Evolutionary conservation across 257 asterid species (phyloP), one percentile per base, ranked within the genome.

Genomic region (Ocimum tenuiflorum): DNA sequence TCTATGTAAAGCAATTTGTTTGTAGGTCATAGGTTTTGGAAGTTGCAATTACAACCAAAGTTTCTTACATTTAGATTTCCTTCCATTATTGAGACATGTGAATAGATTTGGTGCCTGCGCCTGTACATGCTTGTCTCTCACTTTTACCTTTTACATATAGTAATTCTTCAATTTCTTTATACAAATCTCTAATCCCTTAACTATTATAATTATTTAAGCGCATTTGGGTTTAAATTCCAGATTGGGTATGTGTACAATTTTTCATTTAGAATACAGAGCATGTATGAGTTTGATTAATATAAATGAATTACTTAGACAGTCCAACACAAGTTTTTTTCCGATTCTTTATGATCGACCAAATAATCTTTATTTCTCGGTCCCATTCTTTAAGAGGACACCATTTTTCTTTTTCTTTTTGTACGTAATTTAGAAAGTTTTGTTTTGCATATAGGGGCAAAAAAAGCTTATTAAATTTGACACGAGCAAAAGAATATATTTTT

Each of bases 61-160:
- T 35, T 59, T 42, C 65, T 39, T 60, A 7, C 50, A 39, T 39
- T 39, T 7, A 60, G 65, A 60, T 60, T 59, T 60, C 5, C 20
- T 60, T 39, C 22, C 18, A 39, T 39, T 60, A 36, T 60, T 39
- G 51, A 60, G 50, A 60, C 65, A 12, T 60, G 65, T 60, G 52
- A 39, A 6, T 60, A 60, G 65, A 60, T 60, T 60, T 60, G 65
- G 50, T 38, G 12, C 14, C 23, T 39, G 45, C 3, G 2, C n/a
- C 3, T 9, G 0, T 39, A 1, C 13, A 0, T 39, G 11, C n/a
- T 39, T 36, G 1, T 35, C 8, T 54, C 7, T 50, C 15, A 45
- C 50, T 45, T n/a, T 14, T 45, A 45, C 20, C 50, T 45, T 41
- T 41, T 41, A 6, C 36, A 31, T 31, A 31, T 31, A n/a, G n/a